Percentiles rank a stretch among this genome's conserved stretches.
Evolutionary conservation across 192 early-diverging fungal genomes (phyloP).

Genomic region (Coemansia sp.): DNA sequence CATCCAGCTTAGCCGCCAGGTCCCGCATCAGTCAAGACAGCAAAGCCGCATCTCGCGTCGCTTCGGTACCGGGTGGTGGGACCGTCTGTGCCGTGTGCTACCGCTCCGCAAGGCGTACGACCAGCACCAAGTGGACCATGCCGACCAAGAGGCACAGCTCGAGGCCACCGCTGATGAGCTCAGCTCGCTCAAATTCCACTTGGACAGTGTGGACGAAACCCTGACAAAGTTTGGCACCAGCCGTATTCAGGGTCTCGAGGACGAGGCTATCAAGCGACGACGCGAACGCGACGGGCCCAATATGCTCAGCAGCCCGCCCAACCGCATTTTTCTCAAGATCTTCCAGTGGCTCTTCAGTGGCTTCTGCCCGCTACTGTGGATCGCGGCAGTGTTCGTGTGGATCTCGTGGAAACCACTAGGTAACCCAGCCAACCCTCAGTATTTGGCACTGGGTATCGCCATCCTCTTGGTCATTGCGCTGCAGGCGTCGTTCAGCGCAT

Average conservation of each 20-base stretch:
- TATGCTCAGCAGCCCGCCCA: constrained; percentile 3
- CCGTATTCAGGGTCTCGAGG: constrained; percentile 13
- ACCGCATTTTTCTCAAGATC: constrained; percentile 14
- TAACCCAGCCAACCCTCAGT: constrained; percentile 24
- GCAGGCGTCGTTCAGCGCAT: constrained; percentile 63
- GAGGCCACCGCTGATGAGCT: neutral
- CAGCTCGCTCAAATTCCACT: constrained; percentile 5
- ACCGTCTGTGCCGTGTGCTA: neutral
- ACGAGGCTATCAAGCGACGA: constrained; percentile 1
- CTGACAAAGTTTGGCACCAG: constrained; percentile 14
- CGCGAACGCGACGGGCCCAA: constrained; percentile 11
- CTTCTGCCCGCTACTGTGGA: constrained; percentile 64
- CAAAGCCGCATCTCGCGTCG: neutral
- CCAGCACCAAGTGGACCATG: neutral
- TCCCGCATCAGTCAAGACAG: neutral
- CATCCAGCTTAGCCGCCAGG: constrained; percentile 13
- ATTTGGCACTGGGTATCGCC: constrained; percentile 43
- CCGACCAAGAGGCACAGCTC: neutral
- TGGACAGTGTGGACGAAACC: constrained; percentile 1
- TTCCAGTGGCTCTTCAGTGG: constrained; percentile 63
- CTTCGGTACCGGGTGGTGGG: neutral
- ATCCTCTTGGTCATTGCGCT: constrained; percentile 62
- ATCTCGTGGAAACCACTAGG: constrained; percentile 60
- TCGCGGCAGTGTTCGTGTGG: constrained; percentile 60
- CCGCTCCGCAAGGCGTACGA: constrained; percentile 1